Conservation (phyloP, 2,329 filamentous ascomycete species). For the Fusarium haematococcum region DNA sequence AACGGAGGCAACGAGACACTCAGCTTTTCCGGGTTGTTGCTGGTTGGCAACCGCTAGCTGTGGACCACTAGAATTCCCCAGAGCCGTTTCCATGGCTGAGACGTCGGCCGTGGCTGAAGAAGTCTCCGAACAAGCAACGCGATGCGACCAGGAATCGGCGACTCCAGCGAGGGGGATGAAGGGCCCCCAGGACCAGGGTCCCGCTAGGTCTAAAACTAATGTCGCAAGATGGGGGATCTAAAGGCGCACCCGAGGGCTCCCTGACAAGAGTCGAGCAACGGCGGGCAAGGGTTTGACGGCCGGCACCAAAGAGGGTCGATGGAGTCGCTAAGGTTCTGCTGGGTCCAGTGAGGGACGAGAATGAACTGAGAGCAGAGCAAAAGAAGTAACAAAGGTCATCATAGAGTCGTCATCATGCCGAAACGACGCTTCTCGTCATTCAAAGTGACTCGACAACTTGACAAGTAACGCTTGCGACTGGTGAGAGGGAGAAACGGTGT, state of each 20-base stretch:
- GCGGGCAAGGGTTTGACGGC: constrained; percentile 4
- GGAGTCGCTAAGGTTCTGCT: neutral
- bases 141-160: constrained; percentile 18
- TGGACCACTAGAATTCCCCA: constrained; percentile 20
- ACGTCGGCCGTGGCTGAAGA: constrained; percentile 38
- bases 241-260: neutral
- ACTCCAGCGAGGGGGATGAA: constrained; percentile 22
- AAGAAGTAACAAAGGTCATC: constrained; percentile 3
- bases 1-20: constrained; percentile 31
- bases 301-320: neutral
- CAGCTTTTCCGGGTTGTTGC: constrained; percentile 10
- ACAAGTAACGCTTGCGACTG: constrained; percentile 3
- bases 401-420: constrained; percentile 21
- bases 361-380: neutral
- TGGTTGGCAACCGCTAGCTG: neutral
- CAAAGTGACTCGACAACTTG: neutral
- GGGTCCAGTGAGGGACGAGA: constrained; percentile 5
- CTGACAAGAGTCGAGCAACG: neutral
- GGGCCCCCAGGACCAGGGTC: neutral
- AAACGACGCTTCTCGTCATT: constrained; percentile 5
- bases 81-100: constrained; percentile 16
- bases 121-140: constrained; percentile 37
- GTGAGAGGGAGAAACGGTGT: constrained; percentile 10
- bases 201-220: neutral
- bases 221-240: constrained; percentile 2